Evolutionary conservation across 768 basidiomycete species (phyloP).

Genomic region (Russula ochroleuca): DNA sequence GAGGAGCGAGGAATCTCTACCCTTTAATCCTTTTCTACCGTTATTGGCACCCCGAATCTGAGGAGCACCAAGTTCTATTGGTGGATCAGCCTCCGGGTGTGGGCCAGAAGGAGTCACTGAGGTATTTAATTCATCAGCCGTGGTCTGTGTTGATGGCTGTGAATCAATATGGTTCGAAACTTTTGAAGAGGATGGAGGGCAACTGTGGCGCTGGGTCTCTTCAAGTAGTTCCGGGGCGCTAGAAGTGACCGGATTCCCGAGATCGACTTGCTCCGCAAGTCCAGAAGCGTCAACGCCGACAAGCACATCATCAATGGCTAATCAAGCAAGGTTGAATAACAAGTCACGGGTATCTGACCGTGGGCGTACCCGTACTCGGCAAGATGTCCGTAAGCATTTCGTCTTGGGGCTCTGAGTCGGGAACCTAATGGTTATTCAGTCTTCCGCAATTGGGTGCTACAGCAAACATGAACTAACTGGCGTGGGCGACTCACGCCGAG

Average conservation of each 20-base stretch:
- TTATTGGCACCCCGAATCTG: neutral
- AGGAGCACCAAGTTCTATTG: neutral
- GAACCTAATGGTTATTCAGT: slow-evolving; percentile 10
- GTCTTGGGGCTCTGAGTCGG: slow-evolving; percentile 18
- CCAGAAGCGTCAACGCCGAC: neutral
- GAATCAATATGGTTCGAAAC: neutral
- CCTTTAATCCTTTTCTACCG: neutral
- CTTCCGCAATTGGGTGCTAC: neutral
- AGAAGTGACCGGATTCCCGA: neutral
- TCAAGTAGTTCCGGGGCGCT: neutral
- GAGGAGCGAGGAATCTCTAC: slow-evolving; percentile 11
- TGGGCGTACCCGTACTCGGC: slow-evolving; percentile 12
- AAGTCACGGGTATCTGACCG: neutral
- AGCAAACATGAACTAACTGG: slow-evolving; percentile 13
- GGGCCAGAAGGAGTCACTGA: neutral
- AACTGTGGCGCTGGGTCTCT: neutral
- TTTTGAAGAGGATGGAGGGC: neutral
- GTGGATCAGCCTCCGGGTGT: neutral
- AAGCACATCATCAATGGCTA: neutral
- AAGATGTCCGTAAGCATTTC: slow-evolving; percentile 1
- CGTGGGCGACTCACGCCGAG: neutral
- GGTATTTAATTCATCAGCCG: neutral
- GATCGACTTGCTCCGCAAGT: neutral
- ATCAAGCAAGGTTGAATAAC: neutral
- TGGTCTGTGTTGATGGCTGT: neutral